A percentile compares a stretch with the other conserved stretches of the same genome.
Evolutionary conservation across 2,329 filamentous ascomycete species (phyloP).

Genomic region (Cordyceps sp.): DNA sequence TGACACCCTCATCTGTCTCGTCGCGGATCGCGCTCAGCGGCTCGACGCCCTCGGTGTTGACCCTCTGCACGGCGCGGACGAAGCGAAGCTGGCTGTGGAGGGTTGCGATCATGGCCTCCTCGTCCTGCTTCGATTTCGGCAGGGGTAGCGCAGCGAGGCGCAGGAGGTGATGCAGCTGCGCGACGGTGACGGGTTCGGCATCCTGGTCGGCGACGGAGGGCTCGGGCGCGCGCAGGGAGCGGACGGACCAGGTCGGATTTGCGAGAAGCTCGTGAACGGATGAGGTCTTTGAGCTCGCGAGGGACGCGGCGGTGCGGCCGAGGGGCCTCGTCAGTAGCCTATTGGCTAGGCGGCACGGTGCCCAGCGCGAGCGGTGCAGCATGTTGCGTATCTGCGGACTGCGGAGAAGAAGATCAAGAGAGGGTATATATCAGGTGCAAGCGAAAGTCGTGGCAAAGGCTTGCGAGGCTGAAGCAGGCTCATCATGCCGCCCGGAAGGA

Average conservation of each 20-base stretch:
- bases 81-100: constrained; percentile 77
- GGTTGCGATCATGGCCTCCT: constrained; percentile 54
- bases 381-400: too few species aligned
- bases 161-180: constrained; percentile 68
- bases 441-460: too few species aligned
- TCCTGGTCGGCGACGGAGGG: constrained; percentile 5
- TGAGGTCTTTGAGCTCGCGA: too few species aligned
- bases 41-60: constrained; percentile 56
- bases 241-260: constrained; percentile 80
- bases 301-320: too few species aligned
- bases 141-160: constrained; percentile 75
- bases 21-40: constrained; percentile 71
- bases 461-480: too few species aligned
- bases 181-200: constrained; percentile 40
- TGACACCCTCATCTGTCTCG: constrained; percentile 49
- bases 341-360: too few species aligned
- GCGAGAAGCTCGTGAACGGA: too few species aligned
- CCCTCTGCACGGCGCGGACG: constrained; percentile 67
- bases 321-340: too few species aligned
- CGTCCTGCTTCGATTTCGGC: constrained; percentile 44
- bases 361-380: too few species aligned
- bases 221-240: constrained; percentile 33
- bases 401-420: too few species aligned
- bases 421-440: too few species aligned
- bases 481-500: too few species aligned